Base-by-base conservation (phyloP, 306 rosid genomes). In the Prunus campanulata region DNA sequence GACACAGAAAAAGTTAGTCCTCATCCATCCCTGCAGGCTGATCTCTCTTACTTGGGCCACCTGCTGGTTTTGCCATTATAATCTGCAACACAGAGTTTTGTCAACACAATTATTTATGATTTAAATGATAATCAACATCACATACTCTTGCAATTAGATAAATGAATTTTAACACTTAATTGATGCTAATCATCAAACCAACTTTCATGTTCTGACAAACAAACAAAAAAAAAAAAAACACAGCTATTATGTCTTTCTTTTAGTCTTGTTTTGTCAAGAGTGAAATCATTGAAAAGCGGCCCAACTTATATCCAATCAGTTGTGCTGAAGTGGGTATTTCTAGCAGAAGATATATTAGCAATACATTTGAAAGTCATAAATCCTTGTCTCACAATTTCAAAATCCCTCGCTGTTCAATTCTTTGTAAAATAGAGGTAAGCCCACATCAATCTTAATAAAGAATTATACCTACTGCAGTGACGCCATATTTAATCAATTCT, bases 61-160 rank as follows among this genome's bases (percentile, higher is more conserved):
- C 97, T 8, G 97, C 97, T 20, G 97, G 99, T 86, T 90, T 92
- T 30, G 96, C 78, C 97, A 92, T 90, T 52, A 95, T 95, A 76
- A 95, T 91, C 99, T 92, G 93, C 74, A 85, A 69, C 69, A 74
- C 4, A 74, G 19, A 25, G 13, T 42, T 52, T 30, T 32, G 55
- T 72, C 62, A 52, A 22, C 70, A 61, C 77, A 50, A 32, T n/a
- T 76, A 56, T 51, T 30, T 16, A 61, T 50, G 66, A 64, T 2
- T 42, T 10, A 51, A 66, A 62, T 30, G 67, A 69, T 24, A 13
- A 18, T 14, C 15, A 71, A 11, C 6, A 19, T 8, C 20, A 62
- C 30, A 27, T 27, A 25, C 16, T 27, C 47, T 50, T 50, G 74
- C 24, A 29, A 55, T 69, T 69, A 49, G 56, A 68, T 14, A 16